These are phyloP conservation scores for Eutrema yunnanense DNA, from an alignment of 345 rosid species.

Conservation along the genomic window DNA sequence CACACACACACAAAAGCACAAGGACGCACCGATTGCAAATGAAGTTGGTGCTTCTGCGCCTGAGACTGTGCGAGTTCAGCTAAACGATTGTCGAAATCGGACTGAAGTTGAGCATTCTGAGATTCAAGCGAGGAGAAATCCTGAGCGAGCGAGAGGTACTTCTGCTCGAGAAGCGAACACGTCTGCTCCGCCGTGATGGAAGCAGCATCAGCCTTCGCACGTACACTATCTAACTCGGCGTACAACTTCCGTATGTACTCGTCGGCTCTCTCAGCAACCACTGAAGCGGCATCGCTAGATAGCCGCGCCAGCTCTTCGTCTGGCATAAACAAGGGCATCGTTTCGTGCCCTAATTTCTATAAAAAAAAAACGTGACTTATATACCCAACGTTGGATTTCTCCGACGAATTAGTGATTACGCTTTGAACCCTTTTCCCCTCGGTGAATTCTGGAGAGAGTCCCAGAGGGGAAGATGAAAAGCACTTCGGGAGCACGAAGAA, in stretches of 20 bases:
- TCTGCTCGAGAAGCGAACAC: conserved; percentile 92
- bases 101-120: conserved; percentile 55
- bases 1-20: background rate
- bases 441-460: background rate
- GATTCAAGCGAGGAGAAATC: conserved; percentile 65
- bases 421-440: background rate
- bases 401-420: background rate
- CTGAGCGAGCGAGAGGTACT: conserved; percentile 63
- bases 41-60: conserved; percentile 81
- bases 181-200: conserved; percentile 95
- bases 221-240: conserved; percentile 61
- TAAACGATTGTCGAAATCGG: conserved; percentile 55
- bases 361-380: background rate
- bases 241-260: conserved; percentile 53
- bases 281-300: conserved; percentile 51
- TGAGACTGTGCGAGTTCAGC: conserved; percentile 67
- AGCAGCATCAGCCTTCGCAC: conserved; percentile 79
- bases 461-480: background rate
- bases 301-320: conserved; percentile 77
- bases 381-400: background rate
- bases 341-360: conserved; percentile 20
- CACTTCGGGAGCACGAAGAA: background rate
- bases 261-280: conserved; percentile 73
- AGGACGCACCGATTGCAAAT: conserved; percentile 50
- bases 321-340: conserved; percentile 80